A percentile compares a stretch with the other conserved stretches of the same genome.
Conservation (phyloP, 176 grass and related monocot genomes). For the Cymbopogon citratus region DNA sequence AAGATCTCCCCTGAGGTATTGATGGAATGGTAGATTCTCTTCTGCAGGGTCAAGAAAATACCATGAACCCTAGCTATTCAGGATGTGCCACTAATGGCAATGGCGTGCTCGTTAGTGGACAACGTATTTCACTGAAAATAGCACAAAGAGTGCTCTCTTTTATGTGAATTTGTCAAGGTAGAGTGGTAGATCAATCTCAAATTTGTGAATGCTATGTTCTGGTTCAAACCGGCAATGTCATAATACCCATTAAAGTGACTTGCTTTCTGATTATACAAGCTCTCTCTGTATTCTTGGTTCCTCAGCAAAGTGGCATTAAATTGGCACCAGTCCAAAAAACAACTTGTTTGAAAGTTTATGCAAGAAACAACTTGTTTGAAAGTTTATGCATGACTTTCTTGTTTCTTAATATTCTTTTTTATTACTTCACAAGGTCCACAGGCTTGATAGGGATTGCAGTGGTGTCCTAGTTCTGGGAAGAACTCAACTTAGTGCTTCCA, state of each 20-base stretch:
- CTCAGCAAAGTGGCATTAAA: not conserved
- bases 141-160: too few species aligned
- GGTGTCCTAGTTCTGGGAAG: constrained; percentile 83
- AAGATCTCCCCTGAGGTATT: too few species aligned
- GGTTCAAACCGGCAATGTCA: not conserved
- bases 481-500: constrained; percentile 64
- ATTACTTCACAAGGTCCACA: constrained; percentile 63
- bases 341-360: not conserved
- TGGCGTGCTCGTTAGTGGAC: too few species aligned
- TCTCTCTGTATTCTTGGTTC: constrained; percentile 1
- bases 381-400: not conserved
- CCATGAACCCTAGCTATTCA: too few species aligned
- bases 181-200: not conserved
- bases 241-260: not conserved
- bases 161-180: constrained; percentile 10
- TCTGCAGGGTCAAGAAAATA: too few species aligned
- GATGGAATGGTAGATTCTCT: too few species aligned
- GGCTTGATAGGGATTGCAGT: constrained; percentile 96
- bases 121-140: too few species aligned
- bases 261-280: constrained; percentile 1
- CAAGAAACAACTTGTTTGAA: not conserved
- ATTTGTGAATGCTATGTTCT: not conserved
- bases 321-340: not conserved
- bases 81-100: too few species aligned
- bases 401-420: constrained; percentile 28